Evolutionary conservation across 1,284 basidiomycete genomes (phyloP).

Genomic region (Sanguinoderma infundibulare): DNA sequence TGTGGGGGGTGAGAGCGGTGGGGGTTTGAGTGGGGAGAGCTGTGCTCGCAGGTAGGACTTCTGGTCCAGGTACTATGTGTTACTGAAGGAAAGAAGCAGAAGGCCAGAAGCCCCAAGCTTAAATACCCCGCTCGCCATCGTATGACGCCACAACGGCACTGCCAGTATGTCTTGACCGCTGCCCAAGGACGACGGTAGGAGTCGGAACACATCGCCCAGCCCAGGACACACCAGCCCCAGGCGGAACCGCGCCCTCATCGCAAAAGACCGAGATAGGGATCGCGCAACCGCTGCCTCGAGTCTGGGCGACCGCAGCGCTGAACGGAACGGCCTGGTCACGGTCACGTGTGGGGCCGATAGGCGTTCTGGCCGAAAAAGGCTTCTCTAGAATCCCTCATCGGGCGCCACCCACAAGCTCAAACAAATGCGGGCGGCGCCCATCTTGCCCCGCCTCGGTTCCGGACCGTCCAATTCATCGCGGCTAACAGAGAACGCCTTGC

Average conservation of each 20-base stretch:
- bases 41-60: conserved; percentile 7
- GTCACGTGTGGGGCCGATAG: conserved; percentile 24
- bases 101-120: conserved; percentile 15
- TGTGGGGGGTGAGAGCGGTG: conserved; percentile 10
- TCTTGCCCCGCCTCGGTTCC: neutral
- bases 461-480: neutral
- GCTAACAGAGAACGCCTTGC: neutral
- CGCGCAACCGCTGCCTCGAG: conserved; percentile 2
- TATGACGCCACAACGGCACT: neutral
- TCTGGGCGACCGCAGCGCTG: conserved; percentile 16
- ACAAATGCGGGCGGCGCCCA: conserved; percentile 9
- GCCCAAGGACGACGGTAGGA: conserved; percentile 19
- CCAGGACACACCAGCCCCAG: conserved; percentile 23
- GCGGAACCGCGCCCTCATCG: conserved; percentile 9
- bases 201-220: conserved; percentile 28
- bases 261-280: conserved; percentile 9
- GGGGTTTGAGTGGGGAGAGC: conserved; percentile 11
- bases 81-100: conserved; percentile 20
- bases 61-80: conserved; percentile 21
- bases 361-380: conserved; percentile 27
- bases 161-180: neutral
- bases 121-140: conserved; percentile 12
- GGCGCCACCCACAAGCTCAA: conserved; percentile 25
- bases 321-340: conserved; percentile 15
- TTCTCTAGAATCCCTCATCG: conserved; percentile 18